phyloP scores from a whole-genome alignment of 2,329 filamentous ascomycete genomes.

The Colletotrichum acutatum region DNA sequence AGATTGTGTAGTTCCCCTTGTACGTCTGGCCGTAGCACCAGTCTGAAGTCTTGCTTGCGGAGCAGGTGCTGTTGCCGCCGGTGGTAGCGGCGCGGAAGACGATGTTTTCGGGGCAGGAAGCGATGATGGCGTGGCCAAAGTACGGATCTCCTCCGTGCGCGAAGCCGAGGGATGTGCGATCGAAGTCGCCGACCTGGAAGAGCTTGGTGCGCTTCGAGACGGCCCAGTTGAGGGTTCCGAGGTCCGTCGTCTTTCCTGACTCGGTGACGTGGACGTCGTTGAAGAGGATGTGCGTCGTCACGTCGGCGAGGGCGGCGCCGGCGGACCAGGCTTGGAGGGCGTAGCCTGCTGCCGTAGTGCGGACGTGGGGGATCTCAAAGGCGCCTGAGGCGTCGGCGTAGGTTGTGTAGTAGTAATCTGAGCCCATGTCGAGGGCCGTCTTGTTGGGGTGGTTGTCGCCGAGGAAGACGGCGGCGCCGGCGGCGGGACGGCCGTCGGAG shows the following conservation, averaged over 20 bases:
- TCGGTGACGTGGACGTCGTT: slow-evolving; percentile 52
- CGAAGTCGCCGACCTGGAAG: slow-evolving; percentile 50
- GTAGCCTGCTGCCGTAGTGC: slow-evolving; percentile 54
- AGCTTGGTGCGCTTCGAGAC: slow-evolving; percentile 51
- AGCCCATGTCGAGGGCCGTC: slow-evolving; percentile 58
- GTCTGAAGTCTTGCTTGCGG: slow-evolving; percentile 45
- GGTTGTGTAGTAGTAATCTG: slow-evolving; percentile 60
- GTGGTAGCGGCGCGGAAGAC: slow-evolving; percentile 49
- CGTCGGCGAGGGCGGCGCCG: slow-evolving; percentile 54
- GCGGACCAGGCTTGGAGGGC: slow-evolving; percentile 62
- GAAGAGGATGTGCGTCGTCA: slow-evolving; percentile 54
- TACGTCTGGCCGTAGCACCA: slow-evolving; percentile 62
- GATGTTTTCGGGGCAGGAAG: slow-evolving; percentile 55
- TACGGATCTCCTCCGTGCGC: slow-evolving; percentile 44
- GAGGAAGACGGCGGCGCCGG: slow-evolving; percentile 50
- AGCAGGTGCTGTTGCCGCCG: slow-evolving; percentile 31
- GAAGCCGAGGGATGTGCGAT: slow-evolving; percentile 33
- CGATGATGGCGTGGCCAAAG: slow-evolving; percentile 54
- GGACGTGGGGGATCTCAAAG: slow-evolving; percentile 57
- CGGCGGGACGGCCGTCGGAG: slow-evolving; percentile 58
- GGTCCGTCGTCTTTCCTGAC: slow-evolving; percentile 44
- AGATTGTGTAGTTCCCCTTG: slow-evolving; percentile 48
- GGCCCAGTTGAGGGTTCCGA: slow-evolving; percentile 54
- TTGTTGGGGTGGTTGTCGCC: slow-evolving; percentile 49
- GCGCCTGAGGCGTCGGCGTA: slow-evolving; percentile 54